phyloP scores from a whole-genome alignment of 1,284 basidiomycete species.

The Pisolithus thermaeus region DNA sequence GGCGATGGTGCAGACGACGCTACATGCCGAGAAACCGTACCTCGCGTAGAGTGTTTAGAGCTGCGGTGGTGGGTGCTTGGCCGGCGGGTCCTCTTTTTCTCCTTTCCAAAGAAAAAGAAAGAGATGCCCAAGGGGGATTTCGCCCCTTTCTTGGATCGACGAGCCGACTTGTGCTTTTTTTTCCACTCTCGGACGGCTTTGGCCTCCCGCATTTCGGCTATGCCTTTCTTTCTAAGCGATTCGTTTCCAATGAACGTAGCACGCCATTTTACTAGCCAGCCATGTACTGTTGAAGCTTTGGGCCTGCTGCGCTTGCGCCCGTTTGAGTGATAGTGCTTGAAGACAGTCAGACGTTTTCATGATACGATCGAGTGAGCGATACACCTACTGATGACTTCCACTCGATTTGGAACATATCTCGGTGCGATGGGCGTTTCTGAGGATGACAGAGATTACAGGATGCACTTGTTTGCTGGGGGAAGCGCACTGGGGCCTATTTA shows the following conservation, averaged over 20 bases:
- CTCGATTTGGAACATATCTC: conserved; percentile 33
- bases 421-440: conserved; percentile 4
- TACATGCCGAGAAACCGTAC: conserved; percentile 7
- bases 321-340: conserved; percentile 41
- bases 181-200: conserved; percentile 24
- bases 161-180: conserved; percentile 19
- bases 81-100: conserved; percentile 9
- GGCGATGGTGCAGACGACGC: conserved; percentile 13
- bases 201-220: conserved; percentile 53
- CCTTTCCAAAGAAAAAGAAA: conserved; percentile 16
- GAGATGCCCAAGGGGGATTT: conserved; percentile 12
- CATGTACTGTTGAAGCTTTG: conserved; percentile 63
- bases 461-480: conserved; percentile 2
- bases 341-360: conserved; percentile 4
- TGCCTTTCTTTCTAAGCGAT: conserved; percentile 41
- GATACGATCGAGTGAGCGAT: conserved; percentile 4
- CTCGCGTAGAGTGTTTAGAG: conserved; percentile 11
- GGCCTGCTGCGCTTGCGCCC: conserved; percentile 43
- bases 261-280: conserved; percentile 74
- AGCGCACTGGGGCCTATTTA: background rate
- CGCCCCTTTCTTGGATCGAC: conserved; percentile 12
- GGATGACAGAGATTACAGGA: conserved; percentile 6
- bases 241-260: conserved; percentile 68
- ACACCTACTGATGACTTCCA: conserved; percentile 35
- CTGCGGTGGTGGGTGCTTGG: conserved; percentile 3